These are phyloP conservation scores for Sparassis latifolia DNA, from an alignment of 1,284 basidiomycete species.

Conservation along the genomic window DNA sequence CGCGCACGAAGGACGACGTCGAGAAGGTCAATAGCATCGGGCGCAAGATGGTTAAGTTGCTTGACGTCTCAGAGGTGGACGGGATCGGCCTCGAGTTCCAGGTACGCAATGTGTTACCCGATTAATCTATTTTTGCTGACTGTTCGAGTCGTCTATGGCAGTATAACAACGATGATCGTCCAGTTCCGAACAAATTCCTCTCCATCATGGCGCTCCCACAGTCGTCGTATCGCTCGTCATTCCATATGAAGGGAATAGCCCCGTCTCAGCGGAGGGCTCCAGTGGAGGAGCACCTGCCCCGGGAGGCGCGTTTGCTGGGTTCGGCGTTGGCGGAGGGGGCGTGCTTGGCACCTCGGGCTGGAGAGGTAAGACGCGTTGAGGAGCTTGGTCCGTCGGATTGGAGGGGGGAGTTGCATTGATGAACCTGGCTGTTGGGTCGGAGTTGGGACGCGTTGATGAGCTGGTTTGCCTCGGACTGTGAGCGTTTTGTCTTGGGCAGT, in stretches of 20 bases:
- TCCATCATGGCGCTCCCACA: slow-evolving; percentile 66
- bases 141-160: slow-evolving; percentile 19
- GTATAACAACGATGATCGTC: slow-evolving; percentile 80
- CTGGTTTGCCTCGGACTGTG: too few species aligned
- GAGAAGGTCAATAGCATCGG: slow-evolving; percentile 82
- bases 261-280: slow-evolving; percentile 25
- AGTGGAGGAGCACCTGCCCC: slow-evolving; percentile 26
- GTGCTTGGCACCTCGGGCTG: slow-evolving; percentile 22
- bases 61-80: slow-evolving; percentile 76
- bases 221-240: slow-evolving; percentile 58
- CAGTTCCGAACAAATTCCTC: slow-evolving; percentile 71
- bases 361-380: slow-evolving; percentile 21
- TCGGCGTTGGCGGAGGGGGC: slow-evolving; percentile 26
- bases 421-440: too few species aligned
- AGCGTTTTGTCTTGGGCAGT: too few species aligned
- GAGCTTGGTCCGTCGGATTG: background rate
- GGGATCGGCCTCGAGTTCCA: slow-evolving; percentile 86
- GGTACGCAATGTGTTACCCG: slow-evolving; percentile 32
- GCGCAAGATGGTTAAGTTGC: slow-evolving; percentile 70
- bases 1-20: slow-evolving; percentile 74
- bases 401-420: too few species aligned
- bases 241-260: slow-evolving; percentile 31
- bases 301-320: slow-evolving; percentile 28
- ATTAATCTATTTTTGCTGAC: background rate
- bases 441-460: too few species aligned